phyloP scores from a whole-genome alignment of 257 asterid genomes.

The Salvia hispanica region DNA sequence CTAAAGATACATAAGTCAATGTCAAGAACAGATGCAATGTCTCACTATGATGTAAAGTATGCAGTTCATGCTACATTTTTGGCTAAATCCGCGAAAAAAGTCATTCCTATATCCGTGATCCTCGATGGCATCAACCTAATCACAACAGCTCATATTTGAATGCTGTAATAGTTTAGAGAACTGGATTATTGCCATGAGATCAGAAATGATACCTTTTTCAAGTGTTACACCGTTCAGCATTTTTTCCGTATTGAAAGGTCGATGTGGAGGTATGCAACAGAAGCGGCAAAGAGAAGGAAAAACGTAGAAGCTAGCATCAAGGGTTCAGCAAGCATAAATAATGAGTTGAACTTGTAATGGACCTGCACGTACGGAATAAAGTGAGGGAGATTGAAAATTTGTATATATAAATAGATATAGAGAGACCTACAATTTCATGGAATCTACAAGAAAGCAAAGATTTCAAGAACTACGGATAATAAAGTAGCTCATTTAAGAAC shows the following conservation, averaged over 20 bases:
- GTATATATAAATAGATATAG: background rate
- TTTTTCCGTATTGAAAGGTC: slow-evolving; percentile 78
- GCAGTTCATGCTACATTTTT: slow-evolving; percentile 10
- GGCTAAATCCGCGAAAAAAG: slow-evolving; percentile 22
- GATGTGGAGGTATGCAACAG: slow-evolving; percentile 74
- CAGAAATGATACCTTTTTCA: slow-evolving; percentile 39
- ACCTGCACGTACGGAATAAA: slow-evolving; percentile 61
- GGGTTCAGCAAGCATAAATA: slow-evolving; percentile 97
- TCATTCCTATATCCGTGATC: slow-evolving; percentile 20
- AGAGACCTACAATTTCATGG: background rate
- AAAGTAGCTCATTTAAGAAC: slow-evolving; percentile 2
- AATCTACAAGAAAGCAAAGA: background rate
- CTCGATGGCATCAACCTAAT: slow-evolving; percentile 25
- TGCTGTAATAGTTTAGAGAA: background rate
- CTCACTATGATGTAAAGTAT: slow-evolving; percentile 24
- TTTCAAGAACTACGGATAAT: background rate
- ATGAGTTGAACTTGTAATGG: slow-evolving; percentile 76
- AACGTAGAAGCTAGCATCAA: slow-evolving; percentile 79
- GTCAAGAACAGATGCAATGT: slow-evolving; percentile 17
- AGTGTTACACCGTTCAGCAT: slow-evolving; percentile 27
- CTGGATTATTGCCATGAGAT: background rate
- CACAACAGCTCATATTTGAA: background rate
- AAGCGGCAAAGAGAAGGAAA: slow-evolving; percentile 70
- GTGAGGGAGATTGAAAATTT: background rate
- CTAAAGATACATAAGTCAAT: slow-evolving; percentile 22